Conservation (phyloP, 1,284 basidiomycete species). For the Abortiporus biennis region DNA sequence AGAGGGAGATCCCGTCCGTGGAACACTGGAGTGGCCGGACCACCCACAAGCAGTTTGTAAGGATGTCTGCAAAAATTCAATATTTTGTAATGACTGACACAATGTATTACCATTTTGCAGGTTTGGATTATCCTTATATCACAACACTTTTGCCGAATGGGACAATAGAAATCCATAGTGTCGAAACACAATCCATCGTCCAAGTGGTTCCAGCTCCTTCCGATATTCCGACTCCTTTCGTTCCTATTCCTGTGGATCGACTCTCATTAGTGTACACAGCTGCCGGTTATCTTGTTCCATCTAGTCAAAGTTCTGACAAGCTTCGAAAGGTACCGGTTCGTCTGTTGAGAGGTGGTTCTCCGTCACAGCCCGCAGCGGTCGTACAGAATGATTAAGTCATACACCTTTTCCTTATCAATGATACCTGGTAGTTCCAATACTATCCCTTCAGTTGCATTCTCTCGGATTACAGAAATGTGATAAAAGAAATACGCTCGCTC, state of each 20-base stretch:
- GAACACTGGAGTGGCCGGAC: conserved; percentile 79
- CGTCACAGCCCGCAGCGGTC: no score
- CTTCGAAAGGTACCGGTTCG: conserved; percentile 28
- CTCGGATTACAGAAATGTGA: no score
- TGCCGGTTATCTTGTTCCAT: conserved; percentile 57
- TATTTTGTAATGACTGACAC: conserved; percentile 4
- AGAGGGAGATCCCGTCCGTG: conserved; percentile 82
- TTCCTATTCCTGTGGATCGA: conserved; percentile 17
- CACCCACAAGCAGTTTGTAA: conserved; percentile 76
- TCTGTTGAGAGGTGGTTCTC: no score
- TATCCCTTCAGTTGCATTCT: no score
- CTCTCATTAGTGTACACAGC: conserved; percentile 37
- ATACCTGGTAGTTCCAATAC: no score
- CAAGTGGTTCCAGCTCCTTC: conserved; percentile 62
- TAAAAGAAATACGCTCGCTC: no score
- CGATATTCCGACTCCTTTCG: conserved; percentile 20
- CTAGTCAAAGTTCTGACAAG: conserved; percentile 50
- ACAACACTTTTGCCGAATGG: conserved; percentile 74
- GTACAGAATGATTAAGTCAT: no score
- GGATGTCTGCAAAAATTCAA: conserved; percentile 23
- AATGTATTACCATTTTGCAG: conserved; percentile 31
- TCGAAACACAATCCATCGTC: conserved; percentile 68
- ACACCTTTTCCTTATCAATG: no score
- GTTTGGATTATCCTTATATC: conserved; percentile 77
- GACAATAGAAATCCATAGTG: conserved; percentile 75